Conservation (phyloP, 2,329 filamentous ascomycete genomes). For the Talaromyces islandicus region DNA sequence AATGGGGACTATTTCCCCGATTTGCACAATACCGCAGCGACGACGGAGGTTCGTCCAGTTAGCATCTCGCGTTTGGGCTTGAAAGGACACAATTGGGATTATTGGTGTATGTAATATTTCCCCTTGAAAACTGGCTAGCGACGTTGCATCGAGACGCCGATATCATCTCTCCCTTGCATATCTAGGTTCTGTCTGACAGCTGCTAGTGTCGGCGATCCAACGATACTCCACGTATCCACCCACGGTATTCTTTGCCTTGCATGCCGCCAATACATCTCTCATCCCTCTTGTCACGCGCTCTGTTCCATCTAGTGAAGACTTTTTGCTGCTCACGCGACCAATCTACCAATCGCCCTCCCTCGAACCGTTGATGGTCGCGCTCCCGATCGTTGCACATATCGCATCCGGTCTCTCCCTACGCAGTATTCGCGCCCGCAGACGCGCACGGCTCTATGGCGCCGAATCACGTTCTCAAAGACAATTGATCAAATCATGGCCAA, state of each 20-base stretch:
- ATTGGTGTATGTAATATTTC: conserved; percentile 57
- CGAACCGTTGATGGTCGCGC: conserved; percentile 71
- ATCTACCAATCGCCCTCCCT: conserved; percentile 80
- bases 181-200: conserved; percentile 1
- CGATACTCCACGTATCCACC: conserved; percentile 86
- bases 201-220: conserved; percentile 66
- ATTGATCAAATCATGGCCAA: conserved; percentile 57
- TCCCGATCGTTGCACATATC: conserved; percentile 71
- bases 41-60: conserved; percentile 14
- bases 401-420: conserved; percentile 71
- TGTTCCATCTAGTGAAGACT: conserved; percentile 70
- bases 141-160: background rate
- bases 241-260: conserved; percentile 67
- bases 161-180: background rate
- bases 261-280: conserved; percentile 74
- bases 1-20: conserved; percentile 43
- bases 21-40: conserved; percentile 13
- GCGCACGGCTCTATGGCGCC: conserved; percentile 69
- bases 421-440: conserved; percentile 65
- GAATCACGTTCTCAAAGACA: conserved; percentile 49
- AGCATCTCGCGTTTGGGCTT: conserved; percentile 43
- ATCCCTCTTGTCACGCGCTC: conserved; percentile 70
- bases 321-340: conserved; percentile 83
- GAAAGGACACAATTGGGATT: conserved; percentile 65
- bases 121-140: background rate